A percentile compares a stretch with the other conserved stretches of the same genome.
These are phyloP conservation scores for Magnolia officinalis DNA, from an alignment of 164 flowering plant species.

Conservation along the genomic window DNA sequence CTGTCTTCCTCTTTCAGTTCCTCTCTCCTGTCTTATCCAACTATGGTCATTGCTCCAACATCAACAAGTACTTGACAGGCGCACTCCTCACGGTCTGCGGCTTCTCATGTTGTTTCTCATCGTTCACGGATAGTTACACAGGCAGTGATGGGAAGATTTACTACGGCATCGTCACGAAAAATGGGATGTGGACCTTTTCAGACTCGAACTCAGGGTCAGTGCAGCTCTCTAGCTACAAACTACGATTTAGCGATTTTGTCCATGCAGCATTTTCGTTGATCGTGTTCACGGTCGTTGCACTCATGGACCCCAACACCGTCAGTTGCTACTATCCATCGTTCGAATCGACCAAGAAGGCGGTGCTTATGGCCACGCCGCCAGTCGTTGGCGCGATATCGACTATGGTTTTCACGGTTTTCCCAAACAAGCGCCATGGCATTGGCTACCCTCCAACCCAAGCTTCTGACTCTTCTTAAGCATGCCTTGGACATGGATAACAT, in stretches of 20 bases:
- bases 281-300: slow-evolving; percentile 51
- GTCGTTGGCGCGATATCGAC: slow-evolving; percentile 50
- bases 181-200: slow-evolving; percentile 15
- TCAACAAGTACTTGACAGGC: slow-evolving; percentile 54
- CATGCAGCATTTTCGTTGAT: slow-evolving; percentile 52
- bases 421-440: slow-evolving; percentile 73
- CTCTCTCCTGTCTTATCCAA: slow-evolving; percentile 73
- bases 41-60: slow-evolving; percentile 60
- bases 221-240: slow-evolving; percentile 42
- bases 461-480: not conserved
- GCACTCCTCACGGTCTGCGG: slow-evolving; percentile 49
- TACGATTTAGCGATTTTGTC: slow-evolving; percentile 64
- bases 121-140: slow-evolving; percentile 76
- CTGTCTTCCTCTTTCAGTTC: slow-evolving; percentile 76
- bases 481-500: too few species aligned
- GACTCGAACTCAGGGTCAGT: not conserved
- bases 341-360: slow-evolving; percentile 31
- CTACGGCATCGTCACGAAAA: slow-evolving; percentile 63
- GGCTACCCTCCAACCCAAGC: slow-evolving; percentile 47
- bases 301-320: slow-evolving; percentile 56
- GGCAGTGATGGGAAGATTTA: slow-evolving; percentile 47
- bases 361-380: slow-evolving; percentile 65
- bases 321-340: slow-evolving; percentile 64
- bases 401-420: slow-evolving; percentile 54
- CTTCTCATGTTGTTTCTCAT: slow-evolving; percentile 54